A percentile compares a stretch with the other conserved stretches of the same genome.
phyloP scores from a whole-genome alignment of 768 basidiomycete genomes.

The Porphyrellus cyaneotinctus region DNA sequence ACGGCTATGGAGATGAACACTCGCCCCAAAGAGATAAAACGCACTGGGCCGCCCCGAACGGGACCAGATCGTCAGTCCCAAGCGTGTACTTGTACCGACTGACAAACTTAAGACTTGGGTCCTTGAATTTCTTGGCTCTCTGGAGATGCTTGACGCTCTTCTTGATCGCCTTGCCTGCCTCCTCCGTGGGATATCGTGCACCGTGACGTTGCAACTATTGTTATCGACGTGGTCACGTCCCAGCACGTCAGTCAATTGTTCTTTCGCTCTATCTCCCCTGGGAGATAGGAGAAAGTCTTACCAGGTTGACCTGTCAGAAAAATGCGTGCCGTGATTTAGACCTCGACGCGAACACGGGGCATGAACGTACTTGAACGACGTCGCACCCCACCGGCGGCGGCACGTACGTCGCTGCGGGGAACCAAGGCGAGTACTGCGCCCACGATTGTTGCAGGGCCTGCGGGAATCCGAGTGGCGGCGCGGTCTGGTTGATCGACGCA shows the following conservation, averaged over 20 bases:
- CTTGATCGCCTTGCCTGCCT: constrained; percentile 38
- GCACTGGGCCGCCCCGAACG: constrained; percentile 63
- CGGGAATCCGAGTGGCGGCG: constrained; percentile 6
- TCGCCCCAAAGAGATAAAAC: constrained; percentile 56
- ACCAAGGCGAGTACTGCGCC: constrained; percentile 59
- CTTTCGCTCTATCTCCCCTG: not conserved
- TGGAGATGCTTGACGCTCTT: constrained; percentile 52
- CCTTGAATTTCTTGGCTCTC: constrained; percentile 38
- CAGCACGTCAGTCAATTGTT: not conserved
- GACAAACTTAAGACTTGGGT: constrained; percentile 50
- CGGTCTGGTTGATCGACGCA: constrained; percentile 1
- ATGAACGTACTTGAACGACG: constrained; percentile 47
- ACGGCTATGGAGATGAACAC: no score
- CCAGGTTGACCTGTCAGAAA: constrained; percentile 15
- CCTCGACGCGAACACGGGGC: not conserved
- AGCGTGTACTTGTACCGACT: constrained; percentile 54
- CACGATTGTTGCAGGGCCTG: constrained; percentile 33
- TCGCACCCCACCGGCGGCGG: constrained; percentile 43
- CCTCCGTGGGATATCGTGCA: constrained; percentile 62
- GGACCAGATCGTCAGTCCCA: constrained; percentile 53
- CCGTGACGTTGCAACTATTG: constrained; percentile 74
- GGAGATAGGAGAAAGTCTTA: not conserved
- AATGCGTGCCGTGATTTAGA: no score
- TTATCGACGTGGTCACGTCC: no score
- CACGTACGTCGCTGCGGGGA: constrained; percentile 40